phyloP scores from a whole-genome alignment of 768 basidiomycete genomes.

The Boletus rubroflammeus region DNA sequence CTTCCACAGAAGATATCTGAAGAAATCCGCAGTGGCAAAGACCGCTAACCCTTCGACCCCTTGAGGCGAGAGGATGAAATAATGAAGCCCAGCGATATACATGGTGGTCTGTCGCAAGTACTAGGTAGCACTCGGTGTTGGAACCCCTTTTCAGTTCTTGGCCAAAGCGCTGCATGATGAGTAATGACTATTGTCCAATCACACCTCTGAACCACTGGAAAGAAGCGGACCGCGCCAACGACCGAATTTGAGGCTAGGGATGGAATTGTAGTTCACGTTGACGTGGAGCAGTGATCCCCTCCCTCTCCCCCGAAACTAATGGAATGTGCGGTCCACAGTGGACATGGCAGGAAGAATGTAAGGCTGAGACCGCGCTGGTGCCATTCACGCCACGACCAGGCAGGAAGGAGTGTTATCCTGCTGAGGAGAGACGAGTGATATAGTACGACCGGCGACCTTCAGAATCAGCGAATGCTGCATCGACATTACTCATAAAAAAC shows the following conservation, averaged over 20 bases:
- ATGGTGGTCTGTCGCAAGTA: conserved; percentile 20
- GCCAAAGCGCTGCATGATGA: conserved; percentile 16
- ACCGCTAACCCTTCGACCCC: conserved; percentile 23
- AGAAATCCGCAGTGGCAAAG: conserved; percentile 23
- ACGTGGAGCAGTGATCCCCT: not conserved
- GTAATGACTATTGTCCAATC: conserved; percentile 9
- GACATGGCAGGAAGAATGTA: not conserved
- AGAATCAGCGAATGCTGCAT: not conserved
- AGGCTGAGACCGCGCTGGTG: not conserved
- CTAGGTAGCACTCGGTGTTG: not conserved
- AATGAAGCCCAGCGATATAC: conserved; percentile 29
- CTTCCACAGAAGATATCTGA: conserved; percentile 19
- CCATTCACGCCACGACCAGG: not conserved
- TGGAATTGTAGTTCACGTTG: not conserved
- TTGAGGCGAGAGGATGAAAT: conserved; percentile 10
- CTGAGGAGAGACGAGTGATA: not conserved
- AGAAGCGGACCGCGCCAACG: not conserved
- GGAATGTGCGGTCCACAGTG: not conserved
- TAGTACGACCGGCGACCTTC: not conserved
- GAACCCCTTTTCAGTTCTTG: conserved; percentile 15
- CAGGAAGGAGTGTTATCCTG: not conserved
- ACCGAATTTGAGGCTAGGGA: not conserved
- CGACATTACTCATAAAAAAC: not conserved
- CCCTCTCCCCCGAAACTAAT: not conserved
- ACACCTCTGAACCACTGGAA: not conserved